Evolutionary conservation across 2,329 filamentous ascomycete species (phyloP), one percentile per base, ranked within the genome.

Genomic region (Stachybotrys echinatus): DNA sequence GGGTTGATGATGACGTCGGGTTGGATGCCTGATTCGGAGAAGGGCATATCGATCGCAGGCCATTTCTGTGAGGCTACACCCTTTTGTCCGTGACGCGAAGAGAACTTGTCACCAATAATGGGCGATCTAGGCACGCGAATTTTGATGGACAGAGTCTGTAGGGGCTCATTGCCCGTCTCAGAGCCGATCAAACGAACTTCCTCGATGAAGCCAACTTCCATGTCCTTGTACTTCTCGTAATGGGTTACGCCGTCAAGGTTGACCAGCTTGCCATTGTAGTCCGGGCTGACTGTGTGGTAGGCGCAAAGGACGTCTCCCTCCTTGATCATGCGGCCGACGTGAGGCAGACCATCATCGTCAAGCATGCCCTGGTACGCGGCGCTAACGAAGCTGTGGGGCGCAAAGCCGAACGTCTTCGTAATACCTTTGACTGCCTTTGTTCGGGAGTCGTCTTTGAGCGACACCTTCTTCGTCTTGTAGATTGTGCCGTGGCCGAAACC

Each of bases 1-100:
- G 94, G 94, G 74, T 99, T 99, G 77, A 99, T 99, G 71, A 99
- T 99, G 61, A 96, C 80, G 70, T 99, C 94, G 10, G 94, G 94
- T 64, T 96, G 92, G 53, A 99, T 97, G 48, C 94, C 94, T 6
- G 88, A 89, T 73, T 99, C 94, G 3, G 89, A 91, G 72, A 97
- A 99, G 4, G 94, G 94, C 89, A 99, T 94, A 67, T 97, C 92
- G 52, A 88, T 76, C 3, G 85, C 81, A 1, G 92, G 94, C 91
- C 94, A 99, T 67, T 96, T 94, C 66, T 97, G 92, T 18, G 91
- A 96, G 62, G 82, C 86, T 47, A 97, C 94, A 83, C 94, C 94
- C 73, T 99, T 99, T 68, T 99, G 94, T 53, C 94, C 94, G 77
- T 99, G 94, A 54, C 94, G 87, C 45, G 94, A 99, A 12, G 94